Conservation (phyloP, 441 rosid species). For the Gossypium trilobum region DNA sequence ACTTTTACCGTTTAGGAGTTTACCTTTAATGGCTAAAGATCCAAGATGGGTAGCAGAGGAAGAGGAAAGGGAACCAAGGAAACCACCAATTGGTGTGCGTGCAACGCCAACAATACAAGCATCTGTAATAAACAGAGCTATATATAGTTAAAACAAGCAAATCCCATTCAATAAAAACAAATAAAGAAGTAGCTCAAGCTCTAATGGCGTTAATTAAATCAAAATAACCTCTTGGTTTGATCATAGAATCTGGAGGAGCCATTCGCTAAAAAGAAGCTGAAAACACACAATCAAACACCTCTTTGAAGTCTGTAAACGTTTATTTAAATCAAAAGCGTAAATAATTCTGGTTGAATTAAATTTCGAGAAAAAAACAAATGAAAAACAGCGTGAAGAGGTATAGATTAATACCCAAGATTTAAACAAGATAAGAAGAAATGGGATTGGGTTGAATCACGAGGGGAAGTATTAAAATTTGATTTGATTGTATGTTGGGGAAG, state of each 20-base stretch:
- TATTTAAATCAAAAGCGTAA: background rate
- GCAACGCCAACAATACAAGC: constrained; percentile 86
- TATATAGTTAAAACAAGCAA: background rate
- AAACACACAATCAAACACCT: background rate
- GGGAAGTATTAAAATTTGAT: background rate
- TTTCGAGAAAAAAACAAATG: background rate
- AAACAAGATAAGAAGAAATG: background rate
- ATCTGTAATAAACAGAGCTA: constrained; percentile 34
- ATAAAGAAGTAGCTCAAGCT: background rate
- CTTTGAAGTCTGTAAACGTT: background rate
- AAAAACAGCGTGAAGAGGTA: background rate
- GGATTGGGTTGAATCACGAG: background rate
- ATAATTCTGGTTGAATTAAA: background rate
- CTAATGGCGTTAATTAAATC: background rate
- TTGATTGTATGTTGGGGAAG: background rate
- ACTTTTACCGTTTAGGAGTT: background rate
- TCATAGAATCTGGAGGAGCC: constrained; percentile 1
- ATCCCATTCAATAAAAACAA: background rate
- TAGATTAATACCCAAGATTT: background rate
- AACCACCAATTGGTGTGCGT: constrained; percentile 79
- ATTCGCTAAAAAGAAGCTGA: background rate
- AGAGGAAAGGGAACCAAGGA: constrained; percentile 85
- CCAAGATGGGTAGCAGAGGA: constrained; percentile 78
- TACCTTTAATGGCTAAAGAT: constrained; percentile 61
- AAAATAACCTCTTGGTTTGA: constrained; percentile 13